phyloP scores from a whole-genome alignment of 2,329 filamentous ascomycete genomes.

The Beauveria rudraprayagi region DNA sequence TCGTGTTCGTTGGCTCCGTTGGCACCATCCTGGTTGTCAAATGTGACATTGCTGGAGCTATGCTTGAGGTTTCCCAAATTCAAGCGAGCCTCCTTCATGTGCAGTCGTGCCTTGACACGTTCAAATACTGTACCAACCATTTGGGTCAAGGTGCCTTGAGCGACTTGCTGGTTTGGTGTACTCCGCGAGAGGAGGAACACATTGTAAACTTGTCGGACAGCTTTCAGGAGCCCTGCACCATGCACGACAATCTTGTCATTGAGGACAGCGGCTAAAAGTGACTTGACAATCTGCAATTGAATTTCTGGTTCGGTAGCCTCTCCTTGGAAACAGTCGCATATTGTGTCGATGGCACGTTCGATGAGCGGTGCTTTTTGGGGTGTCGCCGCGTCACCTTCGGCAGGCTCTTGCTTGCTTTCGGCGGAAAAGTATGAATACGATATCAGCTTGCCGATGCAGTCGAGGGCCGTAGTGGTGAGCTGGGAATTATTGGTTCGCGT shows the following conservation, averaged over 20 bases:
- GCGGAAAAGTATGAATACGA: constrained; percentile 97
- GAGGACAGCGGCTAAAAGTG: constrained; percentile 83
- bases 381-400: constrained; percentile 35
- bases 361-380: constrained; percentile 61
- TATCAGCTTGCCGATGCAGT: constrained; percentile 98
- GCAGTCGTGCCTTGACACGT: constrained; percentile 75
- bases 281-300: constrained; percentile 97
- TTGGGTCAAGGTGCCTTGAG: constrained; percentile 92
- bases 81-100: constrained; percentile 75
- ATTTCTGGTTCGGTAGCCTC: constrained; percentile 88
- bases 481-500: constrained; percentile 79
- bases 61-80: constrained; percentile 46
- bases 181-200: constrained; percentile 94
- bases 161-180: constrained; percentile 91
- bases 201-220: constrained; percentile 96
- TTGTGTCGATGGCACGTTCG: constrained; percentile 95
- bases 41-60: constrained; percentile 43
- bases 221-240: constrained; percentile 89
- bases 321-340: constrained; percentile 98
- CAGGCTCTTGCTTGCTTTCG: constrained; percentile 39
- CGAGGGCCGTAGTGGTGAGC: constrained; percentile 81
- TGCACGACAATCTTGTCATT: constrained; percentile 99
- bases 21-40: constrained; percentile 33
- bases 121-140: constrained; percentile 99
- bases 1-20: constrained; percentile 31